phyloP scores from a whole-genome alignment of 1,139 yeast species.

The Geotrichum phurueaensis region DNA sequence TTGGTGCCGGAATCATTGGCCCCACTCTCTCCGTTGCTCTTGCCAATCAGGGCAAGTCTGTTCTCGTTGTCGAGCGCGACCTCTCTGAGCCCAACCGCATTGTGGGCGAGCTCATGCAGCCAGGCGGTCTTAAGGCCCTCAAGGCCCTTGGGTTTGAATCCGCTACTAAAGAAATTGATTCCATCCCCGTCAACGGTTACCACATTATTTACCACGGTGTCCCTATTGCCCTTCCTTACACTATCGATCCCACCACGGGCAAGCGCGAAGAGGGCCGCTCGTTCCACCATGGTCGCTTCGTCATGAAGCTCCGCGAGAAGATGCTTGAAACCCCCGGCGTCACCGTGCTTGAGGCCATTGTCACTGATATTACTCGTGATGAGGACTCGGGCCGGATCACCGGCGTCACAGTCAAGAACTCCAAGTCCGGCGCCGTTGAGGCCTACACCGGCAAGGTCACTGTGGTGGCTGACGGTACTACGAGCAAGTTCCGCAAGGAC shows the following conservation, averaged over 20 bases:
- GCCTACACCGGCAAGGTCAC: conserved; percentile 57
- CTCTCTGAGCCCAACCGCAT: conserved; percentile 91
- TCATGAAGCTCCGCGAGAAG: conserved; percentile 68
- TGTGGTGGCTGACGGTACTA: conserved; percentile 87
- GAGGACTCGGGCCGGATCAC: conserved; percentile 48
- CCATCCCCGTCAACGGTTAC: conserved; percentile 74
- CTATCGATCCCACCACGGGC: conserved; percentile 34
- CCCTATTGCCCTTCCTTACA: conserved; percentile 60
- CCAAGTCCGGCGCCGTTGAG: conserved; percentile 7
- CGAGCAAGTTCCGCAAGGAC: conserved; percentile 82
- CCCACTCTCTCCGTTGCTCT: conserved; percentile 87
- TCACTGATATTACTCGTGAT: conserved; percentile 53
- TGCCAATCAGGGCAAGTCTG: conserved; percentile 83
- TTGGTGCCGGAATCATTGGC: conserved; percentile 96
- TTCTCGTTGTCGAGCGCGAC: conserved; percentile 64
- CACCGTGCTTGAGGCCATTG: conserved; percentile 77
- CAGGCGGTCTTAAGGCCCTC: conserved; percentile 83
- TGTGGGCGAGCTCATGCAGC: conserved; percentile 95
- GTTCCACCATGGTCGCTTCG: conserved; percentile 88
- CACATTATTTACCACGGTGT: conserved; percentile 61
- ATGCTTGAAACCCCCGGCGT: conserved; percentile 58
- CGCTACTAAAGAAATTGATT: conserved; percentile 76
- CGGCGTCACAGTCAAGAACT: conserved; percentile 50
- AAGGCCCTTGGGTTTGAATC: conserved; percentile 73
- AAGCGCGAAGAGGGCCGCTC: conserved; percentile 46